Conservation (phyloP, 2,329 filamentous ascomycete species). For the Pezicula radicicola region DNA sequence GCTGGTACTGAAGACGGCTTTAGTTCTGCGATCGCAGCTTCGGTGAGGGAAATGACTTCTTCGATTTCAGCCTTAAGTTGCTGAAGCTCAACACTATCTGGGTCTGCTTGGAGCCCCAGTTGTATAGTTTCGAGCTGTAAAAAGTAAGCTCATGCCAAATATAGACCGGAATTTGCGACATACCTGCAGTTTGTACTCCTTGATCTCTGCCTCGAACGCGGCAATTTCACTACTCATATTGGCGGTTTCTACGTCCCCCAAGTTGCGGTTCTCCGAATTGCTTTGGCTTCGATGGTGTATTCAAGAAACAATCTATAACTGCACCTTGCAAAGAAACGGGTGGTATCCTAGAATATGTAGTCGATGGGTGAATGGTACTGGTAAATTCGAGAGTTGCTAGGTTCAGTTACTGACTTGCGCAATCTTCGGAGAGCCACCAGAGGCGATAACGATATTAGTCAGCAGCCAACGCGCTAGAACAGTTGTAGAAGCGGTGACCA, state of each 20-base stretch:
- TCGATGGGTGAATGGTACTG: no score
- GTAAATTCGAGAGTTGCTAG: neutral
- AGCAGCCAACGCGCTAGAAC: no score
- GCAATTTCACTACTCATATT: conserved; percentile 27
- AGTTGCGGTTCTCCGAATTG: no score
- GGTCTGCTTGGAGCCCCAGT: conserved; percentile 73
- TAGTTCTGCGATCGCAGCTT: conserved; percentile 78
- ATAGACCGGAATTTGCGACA: conserved; percentile 2
- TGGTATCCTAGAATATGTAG: no score
- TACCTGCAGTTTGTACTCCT: conserved; percentile 59
- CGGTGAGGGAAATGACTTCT: conserved; percentile 74
- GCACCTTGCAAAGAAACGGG: no score
- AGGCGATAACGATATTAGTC: neutral
- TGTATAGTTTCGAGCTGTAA: conserved; percentile 73
- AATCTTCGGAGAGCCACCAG: no score
- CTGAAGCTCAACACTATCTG: conserved; percentile 75
- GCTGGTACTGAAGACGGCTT: conserved; percentile 49
- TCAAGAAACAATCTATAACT: no score
- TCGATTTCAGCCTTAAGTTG: conserved; percentile 78
- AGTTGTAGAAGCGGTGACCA: neutral
- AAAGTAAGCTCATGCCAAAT: conserved; percentile 8
- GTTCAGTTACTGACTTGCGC: neutral
- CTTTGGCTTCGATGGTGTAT: neutral
- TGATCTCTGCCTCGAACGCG: conserved; percentile 42
- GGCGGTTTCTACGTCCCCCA: no score